phyloP scores from a whole-genome alignment of 257 asterid species.

The Verbena officinalis region DNA sequence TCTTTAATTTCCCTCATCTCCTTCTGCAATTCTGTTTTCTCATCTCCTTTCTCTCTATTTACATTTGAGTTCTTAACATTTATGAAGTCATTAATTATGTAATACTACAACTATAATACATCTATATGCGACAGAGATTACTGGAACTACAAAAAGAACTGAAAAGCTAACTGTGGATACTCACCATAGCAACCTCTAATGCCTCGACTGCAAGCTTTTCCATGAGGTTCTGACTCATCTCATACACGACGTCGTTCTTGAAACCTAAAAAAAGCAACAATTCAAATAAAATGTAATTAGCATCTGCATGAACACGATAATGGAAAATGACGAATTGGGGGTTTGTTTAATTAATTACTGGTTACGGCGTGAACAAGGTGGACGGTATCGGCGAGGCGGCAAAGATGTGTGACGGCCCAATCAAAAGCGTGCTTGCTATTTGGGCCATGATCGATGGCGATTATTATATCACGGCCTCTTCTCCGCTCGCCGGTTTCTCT shows the following conservation, averaged over 20 bases:
- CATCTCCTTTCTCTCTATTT: too few species aligned
- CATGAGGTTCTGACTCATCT: constrained; percentile 66
- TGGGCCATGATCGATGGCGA: constrained; percentile 91
- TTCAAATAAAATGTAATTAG: background rate
- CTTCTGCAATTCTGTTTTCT: too few species aligned
- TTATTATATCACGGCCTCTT: constrained; percentile 80
- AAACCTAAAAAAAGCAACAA: constrained; percentile 38
- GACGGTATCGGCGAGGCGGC: constrained; percentile 88
- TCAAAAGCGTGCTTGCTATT: constrained; percentile 94
- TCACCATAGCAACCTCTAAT: constrained; percentile 82
- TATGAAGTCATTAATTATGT: too few species aligned
- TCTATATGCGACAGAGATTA: too few species aligned
- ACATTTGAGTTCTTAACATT: too few species aligned
- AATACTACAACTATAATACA: too few species aligned
- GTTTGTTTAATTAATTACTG: constrained; percentile 43
- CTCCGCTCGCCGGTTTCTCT: constrained; percentile 83
- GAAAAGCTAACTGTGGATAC: constrained; percentile 24
- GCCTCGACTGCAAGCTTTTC: constrained; percentile 91
- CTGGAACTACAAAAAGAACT: background rate
- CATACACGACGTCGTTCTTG: constrained; percentile 61
- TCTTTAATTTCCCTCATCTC: too few species aligned
- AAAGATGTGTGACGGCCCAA: constrained; percentile 86
- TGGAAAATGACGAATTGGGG: background rate
- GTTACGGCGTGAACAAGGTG: constrained; percentile 82
- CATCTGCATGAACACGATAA: too few species aligned